These are phyloP conservation scores for Notholithocarpus densiflorus DNA, from an alignment of 306 rosid genomes.

Conservation along the genomic window DNA sequence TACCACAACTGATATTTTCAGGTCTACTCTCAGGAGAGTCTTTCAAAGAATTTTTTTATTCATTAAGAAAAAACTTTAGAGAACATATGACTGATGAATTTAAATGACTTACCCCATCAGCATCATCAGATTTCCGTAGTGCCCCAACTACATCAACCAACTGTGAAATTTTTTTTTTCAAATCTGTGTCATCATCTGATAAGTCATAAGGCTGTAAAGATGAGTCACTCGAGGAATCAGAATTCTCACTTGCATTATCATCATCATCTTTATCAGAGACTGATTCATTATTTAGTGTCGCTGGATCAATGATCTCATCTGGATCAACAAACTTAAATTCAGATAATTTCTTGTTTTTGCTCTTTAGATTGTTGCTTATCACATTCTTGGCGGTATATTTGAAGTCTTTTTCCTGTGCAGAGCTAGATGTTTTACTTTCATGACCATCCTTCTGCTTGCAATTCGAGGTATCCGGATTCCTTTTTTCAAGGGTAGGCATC, in stretches of 20 bases:
- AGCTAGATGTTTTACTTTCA: slow-evolving; percentile 27
- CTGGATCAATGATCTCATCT: slow-evolving; percentile 87
- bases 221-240: slow-evolving; percentile 68
- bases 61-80: no score
- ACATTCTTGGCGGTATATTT: slow-evolving; percentile 31
- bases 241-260: slow-evolving; percentile 67
- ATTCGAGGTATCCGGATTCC: slow-evolving; percentile 25
- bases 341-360: slow-evolving; percentile 44
- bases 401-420: slow-evolving; percentile 29
- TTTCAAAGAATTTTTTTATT: neutral
- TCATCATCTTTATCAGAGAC: slow-evolving; percentile 48
- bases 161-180: slow-evolving; percentile 72
- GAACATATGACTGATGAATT: slow-evolving; percentile 14
- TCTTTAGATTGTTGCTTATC: slow-evolving; percentile 30
- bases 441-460: slow-evolving; percentile 28
- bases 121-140: slow-evolving; percentile 85
- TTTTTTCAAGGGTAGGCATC: slow-evolving; percentile 46
- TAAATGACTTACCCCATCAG: slow-evolving; percentile 77
- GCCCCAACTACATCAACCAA: slow-evolving; percentile 80
- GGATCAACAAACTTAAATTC: slow-evolving; percentile 72
- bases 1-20: slow-evolving; percentile 15
- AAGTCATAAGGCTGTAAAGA: slow-evolving; percentile 90
- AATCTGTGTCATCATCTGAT: slow-evolving; percentile 82
- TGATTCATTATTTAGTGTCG: slow-evolving; percentile 55
- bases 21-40: neutral